These are phyloP conservation scores for Aspergillus spinulosporus DNA, from an alignment of 2,329 filamentous ascomycete genomes.

Conservation along the genomic window DNA sequence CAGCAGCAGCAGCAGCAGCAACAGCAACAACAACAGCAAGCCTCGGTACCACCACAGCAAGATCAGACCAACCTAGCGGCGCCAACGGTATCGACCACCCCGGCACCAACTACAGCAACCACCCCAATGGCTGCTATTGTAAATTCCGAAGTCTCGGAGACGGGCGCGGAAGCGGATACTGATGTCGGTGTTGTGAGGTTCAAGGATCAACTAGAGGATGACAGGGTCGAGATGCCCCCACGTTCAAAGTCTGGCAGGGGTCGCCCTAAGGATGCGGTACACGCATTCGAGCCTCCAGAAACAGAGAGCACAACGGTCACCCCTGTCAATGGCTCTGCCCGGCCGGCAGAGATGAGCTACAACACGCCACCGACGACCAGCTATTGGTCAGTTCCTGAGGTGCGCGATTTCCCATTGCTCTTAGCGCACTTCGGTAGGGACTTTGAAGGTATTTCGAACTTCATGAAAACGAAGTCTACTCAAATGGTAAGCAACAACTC, in stretches of 20 bases:
- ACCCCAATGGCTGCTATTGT: slow-evolving; percentile 24
- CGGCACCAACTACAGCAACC: slow-evolving; percentile 20
- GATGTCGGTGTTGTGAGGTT: slow-evolving; percentile 22
- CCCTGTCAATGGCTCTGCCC: slow-evolving; percentile 17
- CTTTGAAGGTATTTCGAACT: slow-evolving; percentile 51
- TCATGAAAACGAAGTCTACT: slow-evolving; percentile 55
- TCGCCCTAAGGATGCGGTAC: slow-evolving; percentile 36
- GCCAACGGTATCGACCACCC: slow-evolving; percentile 18
- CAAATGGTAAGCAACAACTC: slow-evolving; percentile 47
- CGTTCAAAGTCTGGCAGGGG: slow-evolving; percentile 32
- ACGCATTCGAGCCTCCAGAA: slow-evolving; percentile 35
- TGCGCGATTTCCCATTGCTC: slow-evolving; percentile 48
- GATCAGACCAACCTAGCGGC: slow-evolving; percentile 26
- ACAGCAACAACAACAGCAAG: slow-evolving; percentile 12
- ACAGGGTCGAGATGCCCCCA: slow-evolving; percentile 24
- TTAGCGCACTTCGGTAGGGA: slow-evolving; percentile 51
- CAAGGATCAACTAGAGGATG: slow-evolving; percentile 34
- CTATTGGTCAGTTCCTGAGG: slow-evolving; percentile 55
- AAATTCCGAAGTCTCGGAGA: slow-evolving; percentile 30
- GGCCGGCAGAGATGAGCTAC: slow-evolving; percentile 34
- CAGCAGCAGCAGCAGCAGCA: neutral
- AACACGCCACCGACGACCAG: slow-evolving; percentile 48
- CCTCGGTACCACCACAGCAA: slow-evolving; percentile 14
- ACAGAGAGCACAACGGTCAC: no score
- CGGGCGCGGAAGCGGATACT: slow-evolving; percentile 20